Base-by-base conservation (phyloP, 1,139 yeast genomes). In the Trichomonascaceae sp. region DNA sequence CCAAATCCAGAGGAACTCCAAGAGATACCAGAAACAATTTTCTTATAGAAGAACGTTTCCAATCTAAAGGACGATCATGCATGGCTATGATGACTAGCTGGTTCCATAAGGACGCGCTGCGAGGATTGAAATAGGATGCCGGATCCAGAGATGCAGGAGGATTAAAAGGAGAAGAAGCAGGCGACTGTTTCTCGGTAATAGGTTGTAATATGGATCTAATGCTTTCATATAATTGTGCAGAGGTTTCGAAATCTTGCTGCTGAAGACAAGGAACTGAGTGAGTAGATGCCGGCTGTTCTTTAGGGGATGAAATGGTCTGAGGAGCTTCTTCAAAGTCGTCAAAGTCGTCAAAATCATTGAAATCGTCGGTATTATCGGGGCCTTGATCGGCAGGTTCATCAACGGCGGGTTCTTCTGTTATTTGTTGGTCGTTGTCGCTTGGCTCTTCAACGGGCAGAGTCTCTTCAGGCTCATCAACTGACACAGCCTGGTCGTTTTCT, bases 1-100 rank as follows among this genome's bases (percentile, higher is more conserved):
- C 85, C 41, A 81, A 67, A 59, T 82, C 81, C 44, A 82, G 75
- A 0, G 87, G 86, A 8, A 83, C 76, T 0, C 86, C 86, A 45
- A 83, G 69, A 13, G 79, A 75, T 15, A 81, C 74, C 47, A 84
- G 71, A 49, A 84, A 66, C 58, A 77, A 75, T 60, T 83, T 79
- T 45, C 88, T 77, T 27, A 83, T 75, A 38, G 80, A 75, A 70
- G 82, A 81, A 54, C 75, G 74, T 39, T 74, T 73, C 89, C 89
- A 84, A 60, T 80, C 82, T n/a, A 59, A 57, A 8, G 60, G 67
- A 45, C 57, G 62, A 8, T 56, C 54, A 24, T 61, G 60, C 2
- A 64, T 64, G 9, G 63, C 54, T 2, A 58, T 58, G 9, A 60
- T 64, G 22, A 70, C 66, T 30, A 70, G 60, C 51, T 68, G 70